Percentiles rank a stretch among this genome's conserved stretches.
Conservation (phyloP, 2,329 filamentous ascomycete species). For the Cryphonectria japonica region DNA sequence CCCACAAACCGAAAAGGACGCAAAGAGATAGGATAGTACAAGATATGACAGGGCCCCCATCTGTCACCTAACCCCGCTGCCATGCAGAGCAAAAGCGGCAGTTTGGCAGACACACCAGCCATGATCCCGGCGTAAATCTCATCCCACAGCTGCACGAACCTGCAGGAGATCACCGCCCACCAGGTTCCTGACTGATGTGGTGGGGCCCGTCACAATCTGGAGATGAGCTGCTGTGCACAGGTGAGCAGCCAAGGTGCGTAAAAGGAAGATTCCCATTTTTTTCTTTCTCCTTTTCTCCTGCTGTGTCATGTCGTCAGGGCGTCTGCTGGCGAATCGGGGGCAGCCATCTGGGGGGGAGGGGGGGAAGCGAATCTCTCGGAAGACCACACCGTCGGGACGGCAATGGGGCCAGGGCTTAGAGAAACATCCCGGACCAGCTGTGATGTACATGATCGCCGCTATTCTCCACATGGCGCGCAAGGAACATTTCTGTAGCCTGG, state of each 20-base stretch:
- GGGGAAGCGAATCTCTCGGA: conserved; percentile 14
- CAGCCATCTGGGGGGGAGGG: not conserved
- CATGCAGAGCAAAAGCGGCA: conserved; percentile 17
- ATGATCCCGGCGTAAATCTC: conserved; percentile 17
- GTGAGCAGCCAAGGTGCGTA: conserved; percentile 10
- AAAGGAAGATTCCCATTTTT: too few species aligned
- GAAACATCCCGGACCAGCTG: conserved; percentile 18
- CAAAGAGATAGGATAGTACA: not conserved
- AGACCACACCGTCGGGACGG: conserved; percentile 23
- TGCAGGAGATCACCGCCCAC: conserved; percentile 22
- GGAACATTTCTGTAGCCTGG: conserved; percentile 16
- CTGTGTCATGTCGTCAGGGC: conserved; percentile 18
- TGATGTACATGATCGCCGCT: conserved; percentile 18
- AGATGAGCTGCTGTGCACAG: conserved; percentile 23
- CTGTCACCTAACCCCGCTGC: not conserved
- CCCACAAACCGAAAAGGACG: conserved; percentile 8
- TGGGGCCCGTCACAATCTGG: conserved; percentile 18
- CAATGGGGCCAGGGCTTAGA: conserved; percentile 11
- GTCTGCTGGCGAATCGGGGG: conserved; percentile 20
- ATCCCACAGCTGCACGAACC: conserved; percentile 19
- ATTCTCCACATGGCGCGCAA: conserved; percentile 27
- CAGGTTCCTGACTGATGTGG: conserved; percentile 19
- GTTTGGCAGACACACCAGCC: conserved; percentile 13
- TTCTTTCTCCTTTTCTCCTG: not conserved
- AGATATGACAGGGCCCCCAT: conserved; percentile 11